phyloP scores from a whole-genome alignment of 805 yeast genomes.

The Ogataea kodamae region DNA sequence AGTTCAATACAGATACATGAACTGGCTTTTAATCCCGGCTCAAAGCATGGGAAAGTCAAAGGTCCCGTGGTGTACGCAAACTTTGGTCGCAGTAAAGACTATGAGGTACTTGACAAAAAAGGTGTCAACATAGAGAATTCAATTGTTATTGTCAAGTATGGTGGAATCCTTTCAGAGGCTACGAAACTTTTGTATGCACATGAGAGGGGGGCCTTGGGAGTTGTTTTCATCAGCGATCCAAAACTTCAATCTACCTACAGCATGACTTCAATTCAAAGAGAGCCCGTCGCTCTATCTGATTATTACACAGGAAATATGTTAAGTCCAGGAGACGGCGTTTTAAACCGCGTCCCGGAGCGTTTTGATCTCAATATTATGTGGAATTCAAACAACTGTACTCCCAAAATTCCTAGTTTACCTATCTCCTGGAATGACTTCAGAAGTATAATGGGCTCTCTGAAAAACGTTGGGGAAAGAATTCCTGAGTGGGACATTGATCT shows the following conservation, averaged over 20 bases:
- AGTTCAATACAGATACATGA: slow-evolving; percentile 29
- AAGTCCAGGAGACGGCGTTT: slow-evolving; percentile 67
- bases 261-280: slow-evolving; percentile 48
- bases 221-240: slow-evolving; percentile 60
- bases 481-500: slow-evolving; percentile 35
- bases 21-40: slow-evolving; percentile 66
- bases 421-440: slow-evolving; percentile 70
- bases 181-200: slow-evolving; percentile 56
- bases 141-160: slow-evolving; percentile 61
- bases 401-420: slow-evolving; percentile 75
- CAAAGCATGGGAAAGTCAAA: slow-evolving; percentile 52
- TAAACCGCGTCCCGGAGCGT: slow-evolving; percentile 33
- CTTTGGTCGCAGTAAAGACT: slow-evolving; percentile 60
- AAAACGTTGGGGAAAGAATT: slow-evolving; percentile 38
- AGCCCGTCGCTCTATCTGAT: slow-evolving; percentile 54
- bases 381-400: slow-evolving; percentile 49
- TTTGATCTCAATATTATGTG: slow-evolving; percentile 38
- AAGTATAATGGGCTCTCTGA: slow-evolving; percentile 36
- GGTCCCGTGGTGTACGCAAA: slow-evolving; percentile 61
- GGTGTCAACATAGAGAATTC: slow-evolving; percentile 43
- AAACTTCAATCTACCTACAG: slow-evolving; percentile 26
- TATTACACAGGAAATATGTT: slow-evolving; percentile 73
- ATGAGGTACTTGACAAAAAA: slow-evolving; percentile 35
- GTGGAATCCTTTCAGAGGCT: slow-evolving; percentile 45
- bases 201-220: slow-evolving; percentile 55